Conservation (phyloP, 106 monocot species). For the Dioscorea zingiberensis region DNA sequence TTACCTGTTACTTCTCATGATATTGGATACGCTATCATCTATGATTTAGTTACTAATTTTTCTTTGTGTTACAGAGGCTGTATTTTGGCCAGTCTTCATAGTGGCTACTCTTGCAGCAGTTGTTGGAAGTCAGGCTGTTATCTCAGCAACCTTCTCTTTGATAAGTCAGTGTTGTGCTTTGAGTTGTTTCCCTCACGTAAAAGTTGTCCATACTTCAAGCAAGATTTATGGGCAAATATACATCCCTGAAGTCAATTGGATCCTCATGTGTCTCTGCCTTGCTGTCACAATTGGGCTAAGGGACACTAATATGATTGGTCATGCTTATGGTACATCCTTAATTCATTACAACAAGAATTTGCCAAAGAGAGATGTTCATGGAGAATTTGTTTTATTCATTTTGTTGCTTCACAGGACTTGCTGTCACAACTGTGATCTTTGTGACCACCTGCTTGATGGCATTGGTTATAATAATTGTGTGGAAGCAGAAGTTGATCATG, state of each 20-base stretch:
- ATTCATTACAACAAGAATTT: not conserved
- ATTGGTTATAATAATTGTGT: conserved; percentile 63
- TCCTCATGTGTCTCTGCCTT: conserved; percentile 64
- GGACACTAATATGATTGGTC: conserved; percentile 59
- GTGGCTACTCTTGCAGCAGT: conserved; percentile 68
- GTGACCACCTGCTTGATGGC: conserved; percentile 71
- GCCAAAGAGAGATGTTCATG: not conserved
- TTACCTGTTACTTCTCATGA: not conserved
- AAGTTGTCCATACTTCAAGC: conserved; percentile 71
- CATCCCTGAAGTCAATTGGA: conserved; percentile 84
- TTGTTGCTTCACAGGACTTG: conserved; percentile 37
- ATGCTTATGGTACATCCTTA: conserved; percentile 63
- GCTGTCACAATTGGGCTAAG: conserved; percentile 55
- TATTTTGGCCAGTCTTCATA: conserved; percentile 85
- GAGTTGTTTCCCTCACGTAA: conserved; percentile 76
- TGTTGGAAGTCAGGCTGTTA: conserved; percentile 83
- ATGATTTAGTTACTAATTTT: not conserved
- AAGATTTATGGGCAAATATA: conserved; percentile 70
- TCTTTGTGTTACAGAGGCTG: conserved; percentile 34
- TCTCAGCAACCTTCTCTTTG: conserved; percentile 74
- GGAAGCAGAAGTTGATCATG: conserved; percentile 41
- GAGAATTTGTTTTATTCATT: not conserved
- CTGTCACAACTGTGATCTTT: conserved; percentile 54
- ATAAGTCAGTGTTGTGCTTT: conserved; percentile 68
- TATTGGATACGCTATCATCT: not conserved